phyloP scores from a whole-genome alignment of 805 yeast species.

The Sugiyamaella smithiae region DNA sequence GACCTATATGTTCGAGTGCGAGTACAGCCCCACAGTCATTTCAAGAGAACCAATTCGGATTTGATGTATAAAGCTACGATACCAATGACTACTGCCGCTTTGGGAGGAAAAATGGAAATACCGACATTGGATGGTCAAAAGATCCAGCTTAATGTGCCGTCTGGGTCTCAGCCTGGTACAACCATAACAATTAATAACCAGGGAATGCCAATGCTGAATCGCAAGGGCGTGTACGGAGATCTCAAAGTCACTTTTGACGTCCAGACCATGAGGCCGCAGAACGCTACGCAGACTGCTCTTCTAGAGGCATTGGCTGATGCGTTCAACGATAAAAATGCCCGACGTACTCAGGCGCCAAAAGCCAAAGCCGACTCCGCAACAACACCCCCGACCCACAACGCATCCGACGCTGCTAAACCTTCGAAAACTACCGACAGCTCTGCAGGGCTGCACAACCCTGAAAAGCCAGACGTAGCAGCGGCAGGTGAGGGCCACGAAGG shows the following conservation, averaged over 20 bases:
- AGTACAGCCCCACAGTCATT: conserved; percentile 70
- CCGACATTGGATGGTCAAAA: conserved; percentile 78
- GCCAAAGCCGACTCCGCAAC: conserved; percentile 5
- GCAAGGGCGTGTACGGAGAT: conserved; percentile 67
- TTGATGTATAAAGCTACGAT: conserved; percentile 64
- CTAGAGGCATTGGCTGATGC: conserved; percentile 95
- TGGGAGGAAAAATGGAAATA: conserved; percentile 88
- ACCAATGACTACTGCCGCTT: conserved; percentile 92
- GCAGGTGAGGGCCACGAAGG: conserved; percentile 3
- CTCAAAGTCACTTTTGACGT: conserved; percentile 73
- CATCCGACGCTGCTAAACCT: background rate
- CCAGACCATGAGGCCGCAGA: conserved; percentile 67
- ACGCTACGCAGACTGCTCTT: conserved; percentile 81
- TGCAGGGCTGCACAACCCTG: background rate
- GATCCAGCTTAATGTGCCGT: conserved; percentile 72
- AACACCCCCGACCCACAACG: background rate
- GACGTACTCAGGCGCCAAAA: conserved; percentile 44
- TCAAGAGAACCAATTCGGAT: conserved; percentile 64
- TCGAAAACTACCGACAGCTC: conserved; percentile 8
- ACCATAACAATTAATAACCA: conserved; percentile 73
- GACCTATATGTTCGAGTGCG: conserved; percentile 81
- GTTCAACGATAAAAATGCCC: conserved; percentile 75
- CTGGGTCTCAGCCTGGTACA: conserved; percentile 80
- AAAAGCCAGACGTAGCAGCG: conserved; percentile 12
- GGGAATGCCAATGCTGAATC: conserved; percentile 72